phyloP scores from a whole-genome alignment of 2,329 filamentous ascomycete genomes.

The Rhynchosporium secalis region DNA sequence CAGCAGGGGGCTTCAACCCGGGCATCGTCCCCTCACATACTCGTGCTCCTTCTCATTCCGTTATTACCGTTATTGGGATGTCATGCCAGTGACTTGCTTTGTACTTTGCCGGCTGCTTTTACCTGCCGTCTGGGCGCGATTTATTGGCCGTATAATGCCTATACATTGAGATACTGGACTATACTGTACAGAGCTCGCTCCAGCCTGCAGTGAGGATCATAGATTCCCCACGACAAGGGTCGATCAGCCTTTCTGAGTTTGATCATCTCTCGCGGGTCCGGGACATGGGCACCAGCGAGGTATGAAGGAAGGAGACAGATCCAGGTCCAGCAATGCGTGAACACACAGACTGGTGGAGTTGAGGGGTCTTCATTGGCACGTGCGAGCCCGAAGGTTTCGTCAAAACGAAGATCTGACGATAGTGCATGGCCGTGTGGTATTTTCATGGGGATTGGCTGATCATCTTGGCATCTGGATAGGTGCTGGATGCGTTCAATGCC shows the following conservation, averaged over 20 bases:
- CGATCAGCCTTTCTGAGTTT: constrained; percentile 7
- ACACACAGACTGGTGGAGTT: background rate
- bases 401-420: constrained; percentile 8
- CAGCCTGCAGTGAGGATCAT: constrained; percentile 15
- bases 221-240: constrained; percentile 7
- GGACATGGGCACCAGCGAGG: background rate
- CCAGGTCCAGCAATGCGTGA: background rate
- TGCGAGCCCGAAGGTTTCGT: constrained; percentile 8
- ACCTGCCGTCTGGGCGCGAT: constrained; percentile 3
- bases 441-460: constrained; percentile 10
- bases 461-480: constrained; percentile 2
- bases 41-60: background rate
- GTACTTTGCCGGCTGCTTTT: constrained; percentile 4
- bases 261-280: background rate
- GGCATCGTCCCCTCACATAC: background rate
- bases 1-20: constrained; percentile 5
- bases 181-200: constrained; percentile 3
- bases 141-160: constrained; percentile 3
- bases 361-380: constrained; percentile 10
- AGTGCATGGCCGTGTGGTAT: constrained; percentile 14
- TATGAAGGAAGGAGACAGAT: background rate
- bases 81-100: constrained; percentile 12
- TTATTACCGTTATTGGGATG: constrained; percentile 14
- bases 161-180: constrained; percentile 4
- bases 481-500: constrained; percentile 1